Conservation (phyloP, 2,329 filamentous ascomycete genomes). For the Venturia carpophila region DNA sequence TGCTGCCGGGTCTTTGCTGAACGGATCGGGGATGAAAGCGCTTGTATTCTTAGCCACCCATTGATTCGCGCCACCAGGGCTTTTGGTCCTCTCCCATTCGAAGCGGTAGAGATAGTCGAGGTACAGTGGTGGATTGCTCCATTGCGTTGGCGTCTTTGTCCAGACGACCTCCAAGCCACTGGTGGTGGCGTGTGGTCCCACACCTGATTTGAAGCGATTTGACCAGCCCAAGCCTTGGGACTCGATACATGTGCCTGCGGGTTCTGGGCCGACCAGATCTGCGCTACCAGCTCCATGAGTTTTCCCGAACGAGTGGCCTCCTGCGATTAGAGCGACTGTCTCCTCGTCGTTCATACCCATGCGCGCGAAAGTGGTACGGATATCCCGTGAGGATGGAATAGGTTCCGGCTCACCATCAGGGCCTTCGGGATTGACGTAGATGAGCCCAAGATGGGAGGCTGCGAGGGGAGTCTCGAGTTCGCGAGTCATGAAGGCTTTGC, state of each 20-base stretch:
- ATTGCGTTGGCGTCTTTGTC: slow-evolving; percentile 68
- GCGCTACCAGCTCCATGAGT: slow-evolving; percentile 64
- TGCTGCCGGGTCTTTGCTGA: slow-evolving; percentile 49
- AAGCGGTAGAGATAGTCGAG: slow-evolving; percentile 70
- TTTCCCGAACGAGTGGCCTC: slow-evolving; percentile 73
- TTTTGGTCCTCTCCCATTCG: slow-evolving; percentile 70
- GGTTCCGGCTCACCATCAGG: slow-evolving; percentile 65
- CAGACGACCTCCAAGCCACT: slow-evolving; percentile 71
- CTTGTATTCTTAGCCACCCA: slow-evolving; percentile 65
- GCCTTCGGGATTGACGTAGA: slow-evolving; percentile 76
- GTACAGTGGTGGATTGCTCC: slow-evolving; percentile 56
- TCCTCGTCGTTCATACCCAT: slow-evolving; percentile 82
- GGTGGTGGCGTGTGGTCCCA: slow-evolving; percentile 65
- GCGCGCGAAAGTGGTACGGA: slow-evolving; percentile 66
- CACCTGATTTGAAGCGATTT: slow-evolving; percentile 56
- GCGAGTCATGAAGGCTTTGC: slow-evolving; percentile 45
- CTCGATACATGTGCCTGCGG: slow-evolving; percentile 56
- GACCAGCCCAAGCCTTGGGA: slow-evolving; percentile 65
- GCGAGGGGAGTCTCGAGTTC: slow-evolving; percentile 61
- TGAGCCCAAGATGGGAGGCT: slow-evolving; percentile 65
- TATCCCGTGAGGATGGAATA: slow-evolving; percentile 59
- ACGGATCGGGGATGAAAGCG: slow-evolving; percentile 62
- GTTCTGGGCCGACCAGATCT: slow-evolving; percentile 59
- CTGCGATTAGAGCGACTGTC: slow-evolving; percentile 70
- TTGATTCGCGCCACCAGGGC: slow-evolving; percentile 67